A percentile compares a stretch with the other conserved stretches of the same genome.
Evolutionary conservation across 2,329 filamentous ascomycete species (phyloP).

Genomic region (Uncinocarpus reesii): DNA sequence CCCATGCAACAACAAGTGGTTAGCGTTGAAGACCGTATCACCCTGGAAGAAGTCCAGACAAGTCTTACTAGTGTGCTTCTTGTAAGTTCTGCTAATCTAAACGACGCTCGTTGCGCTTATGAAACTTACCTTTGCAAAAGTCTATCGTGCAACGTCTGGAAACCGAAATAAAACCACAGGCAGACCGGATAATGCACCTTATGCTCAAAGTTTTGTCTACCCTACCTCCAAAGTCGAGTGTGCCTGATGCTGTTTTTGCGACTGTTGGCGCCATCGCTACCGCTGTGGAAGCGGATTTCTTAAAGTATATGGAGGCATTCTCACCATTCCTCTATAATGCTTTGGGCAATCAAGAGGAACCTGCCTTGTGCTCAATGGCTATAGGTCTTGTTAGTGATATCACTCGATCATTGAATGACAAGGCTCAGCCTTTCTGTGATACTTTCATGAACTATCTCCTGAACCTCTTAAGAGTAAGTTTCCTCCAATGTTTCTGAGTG

Average conservation of each 20-base stretch:
- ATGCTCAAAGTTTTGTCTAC: constrained; percentile 70
- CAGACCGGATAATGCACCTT: constrained; percentile 87
- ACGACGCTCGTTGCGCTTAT: constrained; percentile 8
- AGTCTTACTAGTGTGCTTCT: constrained; percentile 85
- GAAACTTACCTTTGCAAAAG: constrained; percentile 20
- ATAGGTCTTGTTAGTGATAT: constrained; percentile 97
- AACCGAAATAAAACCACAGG: constrained; percentile 78
- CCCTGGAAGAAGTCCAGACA: constrained; percentile 94
- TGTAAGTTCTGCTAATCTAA: constrained; percentile 24
- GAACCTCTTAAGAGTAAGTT: constrained; percentile 70
- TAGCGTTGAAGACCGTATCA: constrained; percentile 92
- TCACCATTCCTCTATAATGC: constrained; percentile 86
- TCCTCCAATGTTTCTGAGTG: constrained; percentile 4
- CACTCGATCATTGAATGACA: constrained; percentile 77
- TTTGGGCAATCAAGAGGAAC: constrained; percentile 89
- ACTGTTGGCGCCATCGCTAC: constrained; percentile 86
- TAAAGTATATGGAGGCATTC: constrained; percentile 97
- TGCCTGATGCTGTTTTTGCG: constrained; percentile 88
- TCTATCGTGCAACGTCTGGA: constrained; percentile 86
- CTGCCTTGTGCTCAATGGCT: constrained; percentile 87
- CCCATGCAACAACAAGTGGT: constrained; percentile 86
- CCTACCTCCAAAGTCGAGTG: constrained; percentile 75
- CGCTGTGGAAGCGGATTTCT: constrained; percentile 82
- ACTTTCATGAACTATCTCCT: constrained; percentile 97
- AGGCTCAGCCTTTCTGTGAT: constrained; percentile 90